These are phyloP conservation scores for Globisporangium paddicum DNA, from an alignment of 352 stramenopile species.

Conservation along the genomic window DNA sequence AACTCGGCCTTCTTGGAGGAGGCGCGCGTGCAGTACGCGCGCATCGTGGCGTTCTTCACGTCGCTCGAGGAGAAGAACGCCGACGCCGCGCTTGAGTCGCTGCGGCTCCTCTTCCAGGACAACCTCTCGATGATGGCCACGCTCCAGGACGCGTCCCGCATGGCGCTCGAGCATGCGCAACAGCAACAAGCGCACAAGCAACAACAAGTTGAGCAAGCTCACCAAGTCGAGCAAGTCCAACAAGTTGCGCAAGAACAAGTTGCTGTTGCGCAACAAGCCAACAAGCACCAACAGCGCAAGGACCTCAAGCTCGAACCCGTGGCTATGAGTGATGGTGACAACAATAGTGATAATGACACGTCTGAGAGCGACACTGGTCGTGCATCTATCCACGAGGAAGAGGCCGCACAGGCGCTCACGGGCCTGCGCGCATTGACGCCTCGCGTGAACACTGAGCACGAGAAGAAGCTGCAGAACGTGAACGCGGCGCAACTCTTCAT, in stretches of 20 bases:
- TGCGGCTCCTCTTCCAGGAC: constrained; percentile 37
- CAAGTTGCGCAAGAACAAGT: not conserved
- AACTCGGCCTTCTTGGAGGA: constrained; percentile 48
- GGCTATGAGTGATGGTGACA: constrained; percentile 1
- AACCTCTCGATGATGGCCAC: constrained; percentile 32
- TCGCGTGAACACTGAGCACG: constrained; percentile 10
- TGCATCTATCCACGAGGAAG: constrained; percentile 48
- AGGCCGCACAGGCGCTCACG: constrained; percentile 68
- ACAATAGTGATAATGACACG: constrained; percentile 14
- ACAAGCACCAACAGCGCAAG: not conserved
- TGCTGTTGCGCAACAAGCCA: not conserved
- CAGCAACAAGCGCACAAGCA: not conserved
- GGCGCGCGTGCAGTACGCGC: constrained; percentile 41
- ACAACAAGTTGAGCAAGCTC: not conserved
- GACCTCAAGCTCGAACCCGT: constrained; percentile 8
- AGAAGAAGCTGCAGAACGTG: constrained; percentile 13
- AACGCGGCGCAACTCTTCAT: constrained; percentile 12
- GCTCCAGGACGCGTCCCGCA: constrained; percentile 34
- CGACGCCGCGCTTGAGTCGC: constrained; percentile 25
- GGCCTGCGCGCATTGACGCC: constrained; percentile 36
- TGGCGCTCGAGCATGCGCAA: constrained; percentile 13
- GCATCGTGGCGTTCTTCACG: constrained; percentile 28
- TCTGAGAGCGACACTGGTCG: constrained; percentile 7
- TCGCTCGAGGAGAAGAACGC: constrained; percentile 38
- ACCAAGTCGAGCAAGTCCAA: not conserved